A percentile compares a stretch with the other conserved stretches of the same genome.
Evolutionary conservation across 108 stramenopile species (phyloP).

Genomic region (Fragilaria crotonensis): DNA sequence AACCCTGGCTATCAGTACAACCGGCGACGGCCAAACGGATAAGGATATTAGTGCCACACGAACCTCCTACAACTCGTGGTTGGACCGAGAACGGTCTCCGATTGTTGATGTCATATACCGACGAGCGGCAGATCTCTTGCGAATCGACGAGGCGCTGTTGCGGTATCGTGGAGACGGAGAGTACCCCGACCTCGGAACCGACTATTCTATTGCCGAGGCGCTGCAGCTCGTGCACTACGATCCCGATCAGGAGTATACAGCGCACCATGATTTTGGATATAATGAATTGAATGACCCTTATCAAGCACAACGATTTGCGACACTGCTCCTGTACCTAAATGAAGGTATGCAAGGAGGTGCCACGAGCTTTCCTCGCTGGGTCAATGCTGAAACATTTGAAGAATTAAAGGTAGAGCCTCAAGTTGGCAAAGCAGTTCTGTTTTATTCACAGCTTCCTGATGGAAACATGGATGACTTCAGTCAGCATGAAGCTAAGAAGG

Average conservation of each 20-base stretch:
- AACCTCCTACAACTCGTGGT: slow-evolving; percentile 36
- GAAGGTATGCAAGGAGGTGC: slow-evolving; percentile 64
- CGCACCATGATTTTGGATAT: slow-evolving; percentile 42
- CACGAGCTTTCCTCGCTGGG: slow-evolving; percentile 72
- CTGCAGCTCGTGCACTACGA: slow-evolving; percentile 48
- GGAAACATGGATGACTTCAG: slow-evolving; percentile 86
- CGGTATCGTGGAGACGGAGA: slow-evolving; percentile 19
- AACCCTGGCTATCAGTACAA: slow-evolving; percentile 49
- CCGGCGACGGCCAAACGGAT: slow-evolving; percentile 18
- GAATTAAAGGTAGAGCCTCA: slow-evolving; percentile 1
- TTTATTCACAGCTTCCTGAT: slow-evolving; percentile 87
- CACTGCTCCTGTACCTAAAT: slow-evolving; percentile 82
- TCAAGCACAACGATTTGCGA: slow-evolving; percentile 69
- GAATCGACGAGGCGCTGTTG: slow-evolving; percentile 42
- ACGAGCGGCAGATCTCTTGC: slow-evolving; percentile 38
- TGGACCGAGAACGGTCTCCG: slow-evolving; percentile 20
- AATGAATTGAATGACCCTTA: slow-evolving; percentile 10
- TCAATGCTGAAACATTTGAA: slow-evolving; percentile 62
- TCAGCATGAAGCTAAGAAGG: slow-evolving; percentile 77
- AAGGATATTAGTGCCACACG: slow-evolving; percentile 29
- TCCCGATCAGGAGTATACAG: slow-evolving; percentile 31
- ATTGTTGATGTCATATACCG: slow-evolving; percentile 36
- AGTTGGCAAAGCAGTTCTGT: slow-evolving; percentile 46
- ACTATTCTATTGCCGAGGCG: slow-evolving; percentile 15
- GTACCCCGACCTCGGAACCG: slow-evolving; percentile 3